Base-by-base conservation (phyloP, 2,329 filamentous ascomycete species). In the Fusarium tricinctum region DNA sequence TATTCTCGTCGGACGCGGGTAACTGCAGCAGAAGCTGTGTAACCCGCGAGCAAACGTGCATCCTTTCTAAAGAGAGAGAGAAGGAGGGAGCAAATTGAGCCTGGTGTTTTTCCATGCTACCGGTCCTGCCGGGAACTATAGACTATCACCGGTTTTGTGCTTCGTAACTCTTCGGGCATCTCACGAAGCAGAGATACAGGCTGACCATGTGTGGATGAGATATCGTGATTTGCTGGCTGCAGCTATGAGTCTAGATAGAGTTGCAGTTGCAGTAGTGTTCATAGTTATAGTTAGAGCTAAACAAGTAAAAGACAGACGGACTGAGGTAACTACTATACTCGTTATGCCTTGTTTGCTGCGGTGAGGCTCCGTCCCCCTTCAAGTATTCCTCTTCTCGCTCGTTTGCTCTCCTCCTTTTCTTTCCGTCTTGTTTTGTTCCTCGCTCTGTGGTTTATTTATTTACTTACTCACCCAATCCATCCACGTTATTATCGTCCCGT, bases 1-100 rank as follows among this genome's bases (percentile, higher is more conserved):
- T 73, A 69, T 78, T 76, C 70, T 77, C 75, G 76, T 77, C 71
- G 74, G 72, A 76, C 68, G 68, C 72, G 78, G 79, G 74, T 71
- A 56, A 66, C 67, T 68, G 69, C 76, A 77, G 73, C 47, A 39
- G 23, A 64, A 62, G 44, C 22, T 7, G 75, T 78, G 75, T 74
- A 62, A 78, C 68, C 33, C 17, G 54, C 23, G 35, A 51, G 46
- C 61, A 64, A 64, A 58, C 59, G 23, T 54, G 40, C 55, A 50
- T 38, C 48, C 42, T 68, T 35, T 43, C 13, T 30, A 12, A 3
- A 30, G 28, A 30, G 26, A 26, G 28, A 13, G 26, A 53, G 48
- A 55, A 61, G 55, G 62, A 50, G n/a, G n/a, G n/a, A n/a, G n/a
- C 23, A 58, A 46, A 47, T 59, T 43, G 55, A 62, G 68, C 71